These are phyloP conservation scores for Dacryopinax primogenitus DNA, from an alignment of 768 basidiomycete species.

Conservation along the genomic window DNA sequence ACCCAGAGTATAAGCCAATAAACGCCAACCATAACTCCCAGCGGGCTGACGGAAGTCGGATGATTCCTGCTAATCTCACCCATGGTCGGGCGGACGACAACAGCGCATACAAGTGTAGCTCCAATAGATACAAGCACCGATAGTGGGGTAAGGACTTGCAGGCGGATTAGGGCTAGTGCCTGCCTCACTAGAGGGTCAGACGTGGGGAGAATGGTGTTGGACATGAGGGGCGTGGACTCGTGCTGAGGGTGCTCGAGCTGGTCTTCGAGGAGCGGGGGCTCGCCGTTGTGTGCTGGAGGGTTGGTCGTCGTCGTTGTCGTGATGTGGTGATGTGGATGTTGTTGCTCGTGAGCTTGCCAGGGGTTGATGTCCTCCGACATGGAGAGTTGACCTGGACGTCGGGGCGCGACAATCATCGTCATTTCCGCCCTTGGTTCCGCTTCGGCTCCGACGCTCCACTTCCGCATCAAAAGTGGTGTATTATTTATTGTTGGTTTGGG, in stretches of 20 bases:
- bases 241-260: not conserved
- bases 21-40: slow-evolving; percentile 40
- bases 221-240: not conserved
- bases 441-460: no score
- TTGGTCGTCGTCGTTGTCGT: not conserved
- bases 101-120: slow-evolving; percentile 51
- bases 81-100: slow-evolving; percentile 54
- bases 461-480: no score
- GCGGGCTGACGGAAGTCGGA: slow-evolving; percentile 62
- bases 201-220: not conserved
- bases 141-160: slow-evolving; percentile 80
- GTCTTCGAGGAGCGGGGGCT: not conserved
- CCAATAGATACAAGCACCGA: slow-evolving; percentile 72
- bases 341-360: not conserved
- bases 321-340: not conserved
- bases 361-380: slow-evolving; percentile 8
- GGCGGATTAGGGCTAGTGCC: slow-evolving; percentile 31
- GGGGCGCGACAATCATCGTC: no score
- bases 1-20: slow-evolving; percentile 52
- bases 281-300: not conserved
- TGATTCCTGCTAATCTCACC: slow-evolving; percentile 39
- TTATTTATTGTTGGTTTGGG: no score
- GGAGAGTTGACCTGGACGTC: no score
- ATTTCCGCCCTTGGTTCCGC: no score
- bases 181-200: not conserved